These are phyloP conservation scores for Nicotiana otophora DNA, from an alignment of 257 asterid genomes.

Conservation along the genomic window DNA sequence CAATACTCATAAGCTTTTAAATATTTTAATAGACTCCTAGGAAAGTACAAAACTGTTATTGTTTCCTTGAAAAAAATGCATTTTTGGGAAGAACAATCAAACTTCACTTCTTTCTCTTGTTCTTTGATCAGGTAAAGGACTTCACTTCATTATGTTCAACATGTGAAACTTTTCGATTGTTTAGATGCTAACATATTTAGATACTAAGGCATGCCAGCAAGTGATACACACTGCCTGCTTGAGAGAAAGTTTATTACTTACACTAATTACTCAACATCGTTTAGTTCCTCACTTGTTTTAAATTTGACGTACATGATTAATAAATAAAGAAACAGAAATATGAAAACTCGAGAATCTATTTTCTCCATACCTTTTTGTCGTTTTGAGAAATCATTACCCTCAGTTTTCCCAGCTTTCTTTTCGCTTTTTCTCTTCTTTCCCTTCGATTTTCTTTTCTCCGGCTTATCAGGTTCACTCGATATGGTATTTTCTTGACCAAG, in stretches of 20 bases:
- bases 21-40: not conserved
- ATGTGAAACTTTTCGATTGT: not conserved
- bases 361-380: conserved; percentile 27
- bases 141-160: not conserved
- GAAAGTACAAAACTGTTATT: not conserved
- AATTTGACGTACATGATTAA: not conserved
- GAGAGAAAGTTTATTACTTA: not conserved
- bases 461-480: conserved; percentile 20
- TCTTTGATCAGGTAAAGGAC: too few relatives aligned
- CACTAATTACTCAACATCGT: not conserved
- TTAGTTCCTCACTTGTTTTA: not conserved
- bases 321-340: not conserved
- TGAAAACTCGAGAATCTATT: not conserved
- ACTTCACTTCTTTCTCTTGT: not conserved
- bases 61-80: not conserved
- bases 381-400: conserved; percentile 18
- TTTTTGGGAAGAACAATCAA: not conserved
- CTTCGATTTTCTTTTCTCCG: conserved; percentile 24
- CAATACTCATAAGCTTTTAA: not conserved
- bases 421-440: conserved; percentile 37
- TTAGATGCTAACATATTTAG: not conserved
- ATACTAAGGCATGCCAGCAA: not conserved
- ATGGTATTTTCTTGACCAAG: conserved; percentile 12
- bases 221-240: not conserved
- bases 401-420: conserved; percentile 14